Percentiles rank a stretch among this genome's conserved stretches.
These are phyloP conservation scores for Lepiota venenata DNA, from an alignment of 768 basidiomycete genomes.

Conservation along the genomic window DNA sequence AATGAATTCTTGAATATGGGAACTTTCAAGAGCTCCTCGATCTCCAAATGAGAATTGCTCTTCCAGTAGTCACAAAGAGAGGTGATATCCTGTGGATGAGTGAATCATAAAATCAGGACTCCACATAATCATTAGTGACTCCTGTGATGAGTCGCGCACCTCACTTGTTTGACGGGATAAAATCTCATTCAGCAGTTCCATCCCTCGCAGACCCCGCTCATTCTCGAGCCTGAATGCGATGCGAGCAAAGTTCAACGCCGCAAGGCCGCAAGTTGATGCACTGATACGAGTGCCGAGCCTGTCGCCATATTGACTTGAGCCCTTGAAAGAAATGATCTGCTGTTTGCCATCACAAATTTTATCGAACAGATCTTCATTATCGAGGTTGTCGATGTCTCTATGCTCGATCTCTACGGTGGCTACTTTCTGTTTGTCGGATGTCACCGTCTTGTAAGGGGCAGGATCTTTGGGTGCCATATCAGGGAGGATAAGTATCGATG, in stretches of 20 bases:
- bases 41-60: slow-evolving; percentile 10
- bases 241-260: slow-evolving; percentile 62
- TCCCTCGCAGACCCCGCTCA: slow-evolving; percentile 20
- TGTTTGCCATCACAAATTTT: slow-evolving; percentile 26
- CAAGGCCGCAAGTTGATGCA: slow-evolving; percentile 58
- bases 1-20: slow-evolving; percentile 26
- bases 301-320: slow-evolving; percentile 54
- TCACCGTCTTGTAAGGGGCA: background rate
- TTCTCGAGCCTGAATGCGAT: slow-evolving; percentile 33
- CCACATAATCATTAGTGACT: background rate
- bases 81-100: slow-evolving; percentile 44
- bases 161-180: slow-evolving; percentile 13
- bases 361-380: slow-evolving; percentile 10
- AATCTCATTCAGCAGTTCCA: slow-evolving; percentile 3
- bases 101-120: background rate
- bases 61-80: slow-evolving; percentile 56
- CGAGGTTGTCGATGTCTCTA: background rate
- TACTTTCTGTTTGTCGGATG: background rate
- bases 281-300: slow-evolving; percentile 29
- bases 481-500: no score
- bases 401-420: background rate
- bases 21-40: slow-evolving; percentile 10
- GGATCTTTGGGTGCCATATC: background rate
- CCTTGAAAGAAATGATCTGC: slow-evolving; percentile 40
- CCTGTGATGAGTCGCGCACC: slow-evolving; percentile 2